Evolutionary conservation across 306 rosid species (phyloP).

Genomic region (cucumber (Cucumis sativus)): Cucumber_9930_V3 NC_026657.2:28625501-28626000

Average conservation of each 20-base stretch:
- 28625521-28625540: too few relatives aligned
- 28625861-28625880: background rate
- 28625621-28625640: too few relatives aligned
- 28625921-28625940: background rate
- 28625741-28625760: background rate
- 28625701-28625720: background rate
- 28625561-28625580: too few relatives aligned
- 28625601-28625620: too few relatives aligned
- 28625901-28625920: background rate
- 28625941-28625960: background rate
- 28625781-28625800: background rate
- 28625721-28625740: background rate
- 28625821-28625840: background rate
- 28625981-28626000: background rate
- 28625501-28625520: too few relatives aligned
- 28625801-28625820: background rate
- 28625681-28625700: too few relatives aligned
- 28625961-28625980: background rate
- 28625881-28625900: background rate
- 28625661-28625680: too few relatives aligned
- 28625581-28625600: too few relatives aligned
- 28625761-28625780: background rate
- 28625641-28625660: too few relatives aligned
- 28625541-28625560: too few relatives aligned
- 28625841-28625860: background rate